A percentile compares a stretch with the other conserved stretches of the same genome.
Evolutionary conservation across 1,284 basidiomycete genomes (phyloP).

Genomic region (Sutorius eximius): DNA sequence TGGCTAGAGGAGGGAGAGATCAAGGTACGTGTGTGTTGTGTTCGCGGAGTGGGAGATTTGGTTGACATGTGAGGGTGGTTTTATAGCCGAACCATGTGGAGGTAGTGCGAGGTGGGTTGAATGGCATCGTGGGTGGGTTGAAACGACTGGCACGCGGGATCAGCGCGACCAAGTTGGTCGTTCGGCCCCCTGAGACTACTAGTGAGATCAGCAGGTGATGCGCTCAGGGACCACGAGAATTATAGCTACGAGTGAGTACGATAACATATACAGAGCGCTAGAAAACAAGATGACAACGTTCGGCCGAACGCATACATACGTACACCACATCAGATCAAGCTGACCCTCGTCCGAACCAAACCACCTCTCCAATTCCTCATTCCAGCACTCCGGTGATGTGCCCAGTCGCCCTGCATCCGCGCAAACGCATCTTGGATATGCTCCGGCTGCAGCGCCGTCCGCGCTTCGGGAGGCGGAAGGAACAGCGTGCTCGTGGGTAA

Average conservation of each 20-base stretch:
- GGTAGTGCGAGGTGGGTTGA: constrained; percentile 12
- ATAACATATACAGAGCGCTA: background rate
- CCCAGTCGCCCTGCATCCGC: constrained; percentile 83
- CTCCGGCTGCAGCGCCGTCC: constrained; percentile 74
- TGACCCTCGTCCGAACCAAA: constrained; percentile 74
- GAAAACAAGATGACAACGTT: background rate
- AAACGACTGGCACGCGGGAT: constrained; percentile 9
- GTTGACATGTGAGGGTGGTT: background rate
- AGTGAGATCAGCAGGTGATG: background rate
- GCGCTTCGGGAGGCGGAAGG: constrained; percentile 74
- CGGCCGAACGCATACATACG: background rate
- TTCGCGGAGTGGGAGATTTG: background rate
- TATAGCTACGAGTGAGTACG: background rate
- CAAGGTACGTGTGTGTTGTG: constrained; percentile 10
- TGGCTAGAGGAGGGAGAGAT: constrained; percentile 21
- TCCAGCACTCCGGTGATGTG: constrained; percentile 75
- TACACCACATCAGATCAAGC: constrained; percentile 57
- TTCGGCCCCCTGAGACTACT: constrained; percentile 21
- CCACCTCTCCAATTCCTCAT: constrained; percentile 88
- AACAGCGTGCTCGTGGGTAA: constrained; percentile 73
- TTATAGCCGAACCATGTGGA: constrained; percentile 18
- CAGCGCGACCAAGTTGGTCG: constrained; percentile 19
- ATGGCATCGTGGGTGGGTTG: constrained; percentile 14
- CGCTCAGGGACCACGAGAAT: too few species aligned
- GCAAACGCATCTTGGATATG: constrained; percentile 90